Percentiles rank a stretch among this genome's conserved stretches.
Evolutionary conservation across 495 filamentous ascomycete species (phyloP).

Genomic region (Thermochaetoides thermophila): DNA sequence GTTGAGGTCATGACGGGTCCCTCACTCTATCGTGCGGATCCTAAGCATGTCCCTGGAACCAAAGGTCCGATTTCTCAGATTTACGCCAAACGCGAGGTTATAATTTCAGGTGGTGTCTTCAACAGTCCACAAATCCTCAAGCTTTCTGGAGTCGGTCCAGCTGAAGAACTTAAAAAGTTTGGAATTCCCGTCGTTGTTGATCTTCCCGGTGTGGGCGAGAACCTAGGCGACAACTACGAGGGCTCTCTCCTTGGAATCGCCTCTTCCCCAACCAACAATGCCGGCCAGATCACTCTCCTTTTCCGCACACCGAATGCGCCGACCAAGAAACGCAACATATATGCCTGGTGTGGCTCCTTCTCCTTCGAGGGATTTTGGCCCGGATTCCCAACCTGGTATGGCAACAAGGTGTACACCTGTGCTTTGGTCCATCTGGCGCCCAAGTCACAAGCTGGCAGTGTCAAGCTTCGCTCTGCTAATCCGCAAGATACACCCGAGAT

Average conservation of each 20-base stretch:
- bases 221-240: constrained; percentile 43
- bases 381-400: constrained; percentile 29
- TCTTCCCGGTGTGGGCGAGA: constrained; percentile 43
- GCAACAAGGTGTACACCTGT: constrained; percentile 25
- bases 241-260: constrained; percentile 22
- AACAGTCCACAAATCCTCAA: constrained; percentile 46
- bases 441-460: constrained; percentile 36
- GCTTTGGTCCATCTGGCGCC: constrained; percentile 34
- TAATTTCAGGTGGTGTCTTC: constrained; percentile 39
- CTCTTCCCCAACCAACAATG: constrained; percentile 16
- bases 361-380: constrained; percentile 36
- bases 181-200: constrained; percentile 34
- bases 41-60: constrained; percentile 19
- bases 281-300: constrained; percentile 20
- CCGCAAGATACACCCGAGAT: constrained; percentile 41
- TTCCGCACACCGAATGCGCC: constrained; percentile 30
- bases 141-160: constrained; percentile 31
- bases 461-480: constrained; percentile 32
- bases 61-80: constrained; percentile 17
- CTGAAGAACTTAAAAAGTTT: constrained; percentile 25
- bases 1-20: constrained; percentile 29
- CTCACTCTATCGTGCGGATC: constrained; percentile 30
- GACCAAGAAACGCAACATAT: constrained; percentile 29
- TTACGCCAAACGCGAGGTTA: constrained; percentile 35
- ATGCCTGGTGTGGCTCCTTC: constrained; percentile 31